phyloP scores from a whole-genome alignment of 2,329 filamentous ascomycete genomes.

The Calonectria crousiana region DNA sequence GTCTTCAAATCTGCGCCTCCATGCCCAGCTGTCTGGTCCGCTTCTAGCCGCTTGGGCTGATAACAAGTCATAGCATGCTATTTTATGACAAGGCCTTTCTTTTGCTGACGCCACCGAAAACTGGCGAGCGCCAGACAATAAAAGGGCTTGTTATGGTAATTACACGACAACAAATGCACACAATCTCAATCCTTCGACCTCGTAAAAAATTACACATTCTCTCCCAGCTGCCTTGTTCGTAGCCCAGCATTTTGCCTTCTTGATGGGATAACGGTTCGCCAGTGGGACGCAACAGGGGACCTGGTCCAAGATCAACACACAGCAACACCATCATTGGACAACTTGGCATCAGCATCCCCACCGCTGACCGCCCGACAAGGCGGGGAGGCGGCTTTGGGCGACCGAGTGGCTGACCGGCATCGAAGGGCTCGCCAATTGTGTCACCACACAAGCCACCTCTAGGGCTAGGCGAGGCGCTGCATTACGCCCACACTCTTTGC shows the following conservation, averaged over 20 bases:
- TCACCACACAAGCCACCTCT: background rate
- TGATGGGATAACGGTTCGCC: background rate
- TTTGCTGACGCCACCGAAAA: background rate
- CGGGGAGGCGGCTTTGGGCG: background rate
- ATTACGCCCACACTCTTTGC: background rate
- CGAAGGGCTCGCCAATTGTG: background rate
- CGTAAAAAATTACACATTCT: background rate
- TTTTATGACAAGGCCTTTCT: background rate
- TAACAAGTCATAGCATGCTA: background rate
- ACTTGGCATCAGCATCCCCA: background rate
- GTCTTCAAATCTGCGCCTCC: background rate
- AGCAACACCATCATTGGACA: background rate
- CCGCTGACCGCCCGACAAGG: background rate
- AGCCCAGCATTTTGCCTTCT: background rate
- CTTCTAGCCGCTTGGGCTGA: background rate
- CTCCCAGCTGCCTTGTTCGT: background rate
- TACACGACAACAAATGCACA: background rate
- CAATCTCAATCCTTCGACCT: background rate
- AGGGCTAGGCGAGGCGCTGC: background rate
- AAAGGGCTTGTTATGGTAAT: background rate
- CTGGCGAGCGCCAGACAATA: background rate
- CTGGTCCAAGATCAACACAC: background rate
- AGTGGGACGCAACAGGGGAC: background rate
- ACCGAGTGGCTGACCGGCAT: background rate
- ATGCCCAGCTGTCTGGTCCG: background rate